Conservation (phyloP, 805 yeast genomes). For the Dipodascopsis uninucleata region DNA sequence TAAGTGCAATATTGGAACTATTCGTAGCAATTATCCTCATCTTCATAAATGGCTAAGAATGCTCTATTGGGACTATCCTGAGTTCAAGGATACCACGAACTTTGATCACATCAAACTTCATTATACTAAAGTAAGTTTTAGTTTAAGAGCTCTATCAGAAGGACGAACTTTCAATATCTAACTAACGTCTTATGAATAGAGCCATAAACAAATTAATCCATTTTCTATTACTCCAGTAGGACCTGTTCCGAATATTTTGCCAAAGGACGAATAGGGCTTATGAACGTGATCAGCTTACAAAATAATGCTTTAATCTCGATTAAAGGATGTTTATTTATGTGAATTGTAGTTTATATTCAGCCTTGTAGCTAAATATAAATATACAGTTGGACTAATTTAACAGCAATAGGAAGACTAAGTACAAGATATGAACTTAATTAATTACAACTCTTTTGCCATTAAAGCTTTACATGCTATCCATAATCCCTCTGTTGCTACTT, state of each 20-base stretch:
- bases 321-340: too few species aligned
- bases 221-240: slow-evolving; percentile 81
- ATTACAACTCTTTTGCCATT: slow-evolving; percentile 7
- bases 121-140: slow-evolving; percentile 56
- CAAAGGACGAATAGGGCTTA: slow-evolving; percentile 30
- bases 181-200: too few species aligned
- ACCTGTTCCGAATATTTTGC: slow-evolving; percentile 72
- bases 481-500: slow-evolving; percentile 21
- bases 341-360: too few species aligned
- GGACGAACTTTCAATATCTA: too few species aligned
- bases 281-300: background rate
- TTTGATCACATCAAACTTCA: slow-evolving; percentile 89
- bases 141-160: background rate
- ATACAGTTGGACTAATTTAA: too few species aligned
- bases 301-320: background rate
- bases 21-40: slow-evolving; percentile 73
- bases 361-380: too few species aligned
- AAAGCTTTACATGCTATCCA: slow-evolving; percentile 20
- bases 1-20: slow-evolving; percentile 82
- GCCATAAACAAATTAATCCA: slow-evolving; percentile 79
- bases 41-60: slow-evolving; percentile 76
- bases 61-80: slow-evolving; percentile 75
- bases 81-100: slow-evolving; percentile 73
- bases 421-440: too few species aligned
- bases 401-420: too few species aligned